Percentiles rank a stretch among this genome's conserved stretches.
Conservation (phyloP, 208 protist species). For the Strigomonas culicis region DNA sequence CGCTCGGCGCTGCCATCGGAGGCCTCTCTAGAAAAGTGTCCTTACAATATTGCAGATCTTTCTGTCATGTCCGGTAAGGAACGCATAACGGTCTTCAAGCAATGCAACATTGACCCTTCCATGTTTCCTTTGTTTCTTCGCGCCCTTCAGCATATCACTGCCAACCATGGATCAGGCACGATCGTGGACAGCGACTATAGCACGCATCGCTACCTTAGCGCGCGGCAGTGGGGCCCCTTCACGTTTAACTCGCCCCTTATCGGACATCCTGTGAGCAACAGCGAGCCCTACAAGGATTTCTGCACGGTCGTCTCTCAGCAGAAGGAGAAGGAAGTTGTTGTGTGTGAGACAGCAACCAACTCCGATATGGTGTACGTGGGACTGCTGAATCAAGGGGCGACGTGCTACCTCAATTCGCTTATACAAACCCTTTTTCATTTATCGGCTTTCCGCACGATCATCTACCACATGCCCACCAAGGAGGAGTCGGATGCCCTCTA, state of each 20-base stretch:
- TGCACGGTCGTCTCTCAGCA: constrained; percentile 1
- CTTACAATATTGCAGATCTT: constrained; percentile 53
- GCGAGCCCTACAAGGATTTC: constrained; percentile 41
- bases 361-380: constrained; percentile 58
- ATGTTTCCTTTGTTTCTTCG: constrained; percentile 78
- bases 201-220: constrained; percentile 69
- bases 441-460: constrained; percentile 72
- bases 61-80: constrained; percentile 72
- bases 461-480: constrained; percentile 89
- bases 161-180: constrained; percentile 36
- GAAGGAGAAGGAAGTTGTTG: neutral
- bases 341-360: neutral
- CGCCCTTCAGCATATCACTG: constrained; percentile 72
- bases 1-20: constrained; percentile 59
- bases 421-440: constrained; percentile 90
- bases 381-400: constrained; percentile 89
- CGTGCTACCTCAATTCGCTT: constrained; percentile 92
- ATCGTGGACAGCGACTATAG: constrained; percentile 59
- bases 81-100: constrained; percentile 53
- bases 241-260: constrained; percentile 40
- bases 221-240: constrained; percentile 61
- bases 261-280: constrained; percentile 59
- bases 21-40: constrained; percentile 51
- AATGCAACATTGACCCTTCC: constrained; percentile 67
- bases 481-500: constrained; percentile 44